Percentiles rank a stretch among this genome's conserved stretches.
phyloP scores from a whole-genome alignment of 2,329 filamentous ascomycete species.

The Fusarium pseudograminearum region DNA sequence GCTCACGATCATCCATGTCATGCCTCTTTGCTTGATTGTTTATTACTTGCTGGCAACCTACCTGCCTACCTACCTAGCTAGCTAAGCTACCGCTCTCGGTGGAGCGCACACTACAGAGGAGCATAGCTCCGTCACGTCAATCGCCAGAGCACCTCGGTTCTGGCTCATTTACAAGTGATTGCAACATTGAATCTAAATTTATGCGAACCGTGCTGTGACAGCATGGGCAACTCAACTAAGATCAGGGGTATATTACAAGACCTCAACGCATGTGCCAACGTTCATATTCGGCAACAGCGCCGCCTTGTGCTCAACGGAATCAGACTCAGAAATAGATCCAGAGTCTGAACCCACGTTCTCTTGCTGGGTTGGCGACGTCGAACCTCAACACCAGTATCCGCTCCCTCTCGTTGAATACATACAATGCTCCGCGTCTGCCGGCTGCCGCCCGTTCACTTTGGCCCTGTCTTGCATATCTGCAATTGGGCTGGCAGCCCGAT shows the following conservation, averaged over 20 bases:
- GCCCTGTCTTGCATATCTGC: conserved; percentile 29
- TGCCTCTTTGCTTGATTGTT: conserved; percentile 5
- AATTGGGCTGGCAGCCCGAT: conserved; percentile 15
- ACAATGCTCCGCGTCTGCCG: conserved; percentile 30
- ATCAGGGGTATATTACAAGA: conserved; percentile 25
- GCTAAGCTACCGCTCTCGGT: conserved; percentile 7
- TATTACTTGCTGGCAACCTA: conserved; percentile 5
- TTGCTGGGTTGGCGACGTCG: conserved; percentile 27
- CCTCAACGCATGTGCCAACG: conserved; percentile 19
- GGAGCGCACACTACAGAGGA: conserved; percentile 18
- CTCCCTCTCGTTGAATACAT: conserved; percentile 3
- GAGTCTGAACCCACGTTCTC: conserved; percentile 9
- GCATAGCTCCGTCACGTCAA: conserved; percentile 18
- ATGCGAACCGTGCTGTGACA: conserved; percentile 18
- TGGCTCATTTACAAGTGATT: conserved; percentile 25
- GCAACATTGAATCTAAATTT: conserved; percentile 29
- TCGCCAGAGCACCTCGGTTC: conserved; percentile 26
- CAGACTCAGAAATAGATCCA: neutral
- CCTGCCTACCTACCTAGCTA: neutral
- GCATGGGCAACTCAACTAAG: conserved; percentile 34
- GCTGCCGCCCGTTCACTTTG: conserved; percentile 17
- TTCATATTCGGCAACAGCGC: conserved; percentile 30
- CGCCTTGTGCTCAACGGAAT: conserved; percentile 16
- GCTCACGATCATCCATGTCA: conserved; percentile 30
- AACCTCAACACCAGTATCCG: conserved; percentile 22